A percentile compares a stretch with the other conserved stretches of the same genome.
These are phyloP conservation scores for Tulasnella sp. DNA, from an alignment of 768 basidiomycete species.

Conservation along the genomic window DNA sequence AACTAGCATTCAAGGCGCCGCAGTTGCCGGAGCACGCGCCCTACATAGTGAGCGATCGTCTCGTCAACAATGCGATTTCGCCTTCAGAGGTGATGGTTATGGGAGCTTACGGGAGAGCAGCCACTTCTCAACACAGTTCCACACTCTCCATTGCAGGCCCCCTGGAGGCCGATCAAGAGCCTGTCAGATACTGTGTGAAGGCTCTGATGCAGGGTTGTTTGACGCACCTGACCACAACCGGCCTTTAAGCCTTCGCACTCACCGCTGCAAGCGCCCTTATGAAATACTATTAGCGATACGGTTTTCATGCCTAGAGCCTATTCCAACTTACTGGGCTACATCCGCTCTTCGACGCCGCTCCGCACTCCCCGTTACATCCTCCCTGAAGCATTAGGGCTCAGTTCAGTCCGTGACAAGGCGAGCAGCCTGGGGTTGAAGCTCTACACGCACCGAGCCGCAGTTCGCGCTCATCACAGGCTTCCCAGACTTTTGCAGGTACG, in stretches of 20 bases:
- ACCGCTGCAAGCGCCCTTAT: no score
- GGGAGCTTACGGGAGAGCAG: not conserved
- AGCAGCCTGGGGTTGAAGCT: not conserved
- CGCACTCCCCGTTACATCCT: slow-evolving; percentile 10
- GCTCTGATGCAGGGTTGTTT: no score
- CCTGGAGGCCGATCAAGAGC: not conserved
- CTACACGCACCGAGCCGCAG: not conserved
- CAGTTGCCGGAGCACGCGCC: slow-evolving; percentile 2
- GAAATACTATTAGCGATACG: no score
- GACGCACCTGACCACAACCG: no score
- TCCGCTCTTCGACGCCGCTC: not conserved
- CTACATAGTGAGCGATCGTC: not conserved
- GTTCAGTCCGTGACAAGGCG: not conserved
- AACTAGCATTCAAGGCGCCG: not conserved
- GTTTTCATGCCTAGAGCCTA: no score
- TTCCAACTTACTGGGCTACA: not conserved
- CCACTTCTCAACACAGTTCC: not conserved
- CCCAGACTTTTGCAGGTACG: not conserved
- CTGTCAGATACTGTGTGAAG: not conserved
- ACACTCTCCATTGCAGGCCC: not conserved
- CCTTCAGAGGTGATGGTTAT: not conserved
- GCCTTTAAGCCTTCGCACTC: no score
- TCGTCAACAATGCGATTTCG: not conserved
- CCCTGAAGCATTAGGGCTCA: not conserved
- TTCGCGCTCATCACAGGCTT: no score